Conservation (phyloP, 2,329 filamentous ascomycete genomes). For the Nemania abortiva region DNA sequence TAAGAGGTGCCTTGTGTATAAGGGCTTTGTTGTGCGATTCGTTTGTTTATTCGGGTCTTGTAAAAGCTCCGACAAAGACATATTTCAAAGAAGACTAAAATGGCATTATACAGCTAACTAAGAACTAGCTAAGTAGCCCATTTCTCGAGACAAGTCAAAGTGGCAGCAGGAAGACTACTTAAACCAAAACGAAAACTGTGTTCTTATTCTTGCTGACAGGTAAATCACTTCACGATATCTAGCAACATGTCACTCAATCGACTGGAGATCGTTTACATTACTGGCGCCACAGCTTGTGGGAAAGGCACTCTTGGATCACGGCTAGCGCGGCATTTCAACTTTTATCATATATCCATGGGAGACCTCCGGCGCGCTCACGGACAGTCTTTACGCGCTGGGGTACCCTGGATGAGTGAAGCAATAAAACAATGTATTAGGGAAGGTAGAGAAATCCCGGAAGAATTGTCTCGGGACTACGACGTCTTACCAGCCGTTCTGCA, state of each 20-base stretch:
- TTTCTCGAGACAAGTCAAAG: background rate
- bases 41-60: too few species aligned
- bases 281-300: slow-evolving; percentile 31
- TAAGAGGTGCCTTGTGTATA: too few species aligned
- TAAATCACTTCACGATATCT: background rate
- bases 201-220: background rate
- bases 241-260: slow-evolving; percentile 18
- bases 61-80: too few species aligned
- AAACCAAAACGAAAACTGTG: background rate
- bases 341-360: slow-evolving; percentile 35
- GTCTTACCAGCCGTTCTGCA: background rate
- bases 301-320: slow-evolving; percentile 32
- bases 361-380: slow-evolving; percentile 14
- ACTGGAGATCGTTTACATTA: slow-evolving; percentile 35
- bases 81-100: too few species aligned
- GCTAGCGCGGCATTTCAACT: slow-evolving; percentile 29
- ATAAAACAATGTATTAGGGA: background rate
- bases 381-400: background rate
- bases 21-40: too few species aligned
- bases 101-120: too few species aligned
- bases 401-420: slow-evolving; percentile 1
- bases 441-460: background rate
- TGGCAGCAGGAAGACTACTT: background rate
- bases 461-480: background rate
- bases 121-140: too few species aligned